Evolutionary conservation across 140 eudicot genomes (phyloP), one percentile per base, ranked within the genome.

Genomic region (Anethum foeniculum): DNA sequence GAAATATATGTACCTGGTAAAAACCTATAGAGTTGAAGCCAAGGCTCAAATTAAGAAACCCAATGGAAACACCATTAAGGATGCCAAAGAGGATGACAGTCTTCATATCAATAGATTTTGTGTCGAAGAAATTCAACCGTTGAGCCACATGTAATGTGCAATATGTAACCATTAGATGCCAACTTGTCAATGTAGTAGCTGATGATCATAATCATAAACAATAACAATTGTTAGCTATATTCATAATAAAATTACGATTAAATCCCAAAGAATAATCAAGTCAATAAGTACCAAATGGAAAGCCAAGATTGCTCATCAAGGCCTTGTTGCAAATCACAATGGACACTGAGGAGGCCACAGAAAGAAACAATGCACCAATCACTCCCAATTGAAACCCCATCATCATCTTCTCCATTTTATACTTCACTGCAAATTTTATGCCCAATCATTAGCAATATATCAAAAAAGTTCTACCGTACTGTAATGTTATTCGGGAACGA

Each of bases 111-210:
- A 92, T 77, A 25, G 88, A 82, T 81, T 94, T 94, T 79, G 83
- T 84, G 85, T 94, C 99, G 46, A 94, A 94, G 82, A 92, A 94
- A 68, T 92, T 89, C 38, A 94, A 84, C 16, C 95, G 90, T 58
- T 88, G 85, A 6, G 97, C 99, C 85, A 89, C 93, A 71, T 92
- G 93, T 78, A 95, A 95, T 11, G 93, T 89, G 88, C 97, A 93
- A 71, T 88, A 95, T 83, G 99, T 95, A 49, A 94, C 99, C 96
- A 94, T 85, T 51, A 94, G 87, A 84, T 94, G 99, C 99, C 99
- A 94, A 78, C 99, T 94, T 19, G 99, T 94, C 85, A 92, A 91
- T 47, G 99, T 94, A 80, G 99, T 92, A 64, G 99, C 99, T 94
- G 88, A 75, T 47, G 76, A 85, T 38, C 51, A 68, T 30, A 25